Percentiles rank a stretch among this genome's conserved stretches.
phyloP scores from a whole-genome alignment of 345 rosid species.

The Melaleuca alternifolia region DNA sequence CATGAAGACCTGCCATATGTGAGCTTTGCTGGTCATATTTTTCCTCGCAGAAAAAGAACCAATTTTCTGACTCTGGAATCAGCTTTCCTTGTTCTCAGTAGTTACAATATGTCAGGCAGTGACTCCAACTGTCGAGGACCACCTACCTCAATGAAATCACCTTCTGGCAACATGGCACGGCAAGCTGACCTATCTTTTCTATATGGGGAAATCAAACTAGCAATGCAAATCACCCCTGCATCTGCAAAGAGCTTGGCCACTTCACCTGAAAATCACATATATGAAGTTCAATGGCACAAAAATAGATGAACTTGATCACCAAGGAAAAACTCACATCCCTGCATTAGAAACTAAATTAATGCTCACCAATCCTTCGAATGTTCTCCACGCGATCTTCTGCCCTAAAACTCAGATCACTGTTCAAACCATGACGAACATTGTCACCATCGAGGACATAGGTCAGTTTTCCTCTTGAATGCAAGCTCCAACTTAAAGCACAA shows the following conservation, averaged over 20 bases:
- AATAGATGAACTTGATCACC: background rate
- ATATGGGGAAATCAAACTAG: conserved; percentile 83
- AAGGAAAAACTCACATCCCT: background rate
- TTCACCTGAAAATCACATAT: conserved; percentile 41
- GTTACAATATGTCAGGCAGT: background rate
- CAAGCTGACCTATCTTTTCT: conserved; percentile 60
- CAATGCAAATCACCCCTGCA: conserved; percentile 76
- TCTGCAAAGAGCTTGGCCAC: conserved; percentile 83
- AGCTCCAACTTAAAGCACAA: conserved; percentile 47
- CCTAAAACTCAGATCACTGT: conserved; percentile 56
- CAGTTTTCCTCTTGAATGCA: conserved; percentile 57
- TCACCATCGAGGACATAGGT: conserved; percentile 75
- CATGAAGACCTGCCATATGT: conserved; percentile 49
- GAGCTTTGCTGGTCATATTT: background rate
- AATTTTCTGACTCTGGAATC: background rate
- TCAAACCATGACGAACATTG: conserved; percentile 73
- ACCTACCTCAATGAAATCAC: conserved; percentile 70
- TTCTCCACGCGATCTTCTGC: conserved; percentile 69
- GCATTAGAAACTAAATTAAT: background rate
- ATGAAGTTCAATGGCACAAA: background rate
- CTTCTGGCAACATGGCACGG: conserved; percentile 57
- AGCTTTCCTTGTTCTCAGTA: background rate
- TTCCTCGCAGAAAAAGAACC: background rate
- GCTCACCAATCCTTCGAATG: conserved; percentile 61
- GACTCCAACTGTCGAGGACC: background rate